phyloP scores from a whole-genome alignment of 257 asterid species.

The Solanum tarijense region DNA sequence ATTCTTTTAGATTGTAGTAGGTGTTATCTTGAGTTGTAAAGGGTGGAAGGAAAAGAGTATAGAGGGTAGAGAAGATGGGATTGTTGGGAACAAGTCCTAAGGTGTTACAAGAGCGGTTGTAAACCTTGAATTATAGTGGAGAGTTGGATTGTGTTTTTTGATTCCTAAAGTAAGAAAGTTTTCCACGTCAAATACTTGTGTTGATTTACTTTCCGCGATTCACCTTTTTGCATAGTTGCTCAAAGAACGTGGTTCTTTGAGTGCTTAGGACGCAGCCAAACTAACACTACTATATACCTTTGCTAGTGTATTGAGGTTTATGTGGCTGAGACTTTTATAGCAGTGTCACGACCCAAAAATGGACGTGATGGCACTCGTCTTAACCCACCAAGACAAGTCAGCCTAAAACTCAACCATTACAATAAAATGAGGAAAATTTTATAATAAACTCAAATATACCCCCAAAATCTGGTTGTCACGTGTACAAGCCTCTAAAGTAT shows the following conservation, averaged over 20 bases:
- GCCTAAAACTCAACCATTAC: too few species aligned
- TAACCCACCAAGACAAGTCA: too few species aligned
- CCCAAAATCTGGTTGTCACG: too few species aligned
- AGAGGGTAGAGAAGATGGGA: neutral
- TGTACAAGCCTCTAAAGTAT: too few species aligned
- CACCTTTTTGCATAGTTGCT: neutral
- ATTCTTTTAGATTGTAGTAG: neutral
- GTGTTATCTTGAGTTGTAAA: neutral
- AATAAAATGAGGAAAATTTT: too few species aligned
- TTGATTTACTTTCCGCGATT: neutral
- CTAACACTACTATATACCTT: neutral
- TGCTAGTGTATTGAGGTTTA: neutral
- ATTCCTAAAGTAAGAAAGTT: neutral
- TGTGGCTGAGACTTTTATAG: neutral
- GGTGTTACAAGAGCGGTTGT: neutral
- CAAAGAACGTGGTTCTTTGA: neutral
- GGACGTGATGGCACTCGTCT: too few species aligned
- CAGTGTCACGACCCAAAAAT: too few species aligned
- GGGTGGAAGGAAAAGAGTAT: neutral
- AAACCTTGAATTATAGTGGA: neutral
- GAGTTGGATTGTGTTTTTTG: neutral
- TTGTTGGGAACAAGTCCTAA: neutral
- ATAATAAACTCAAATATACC: too few species aligned
- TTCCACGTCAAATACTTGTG: neutral
- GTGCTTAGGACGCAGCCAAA: neutral